Conservation (phyloP, 176 grass and related monocot genomes). For the barley (Hordeum vulgare) region DNA sequence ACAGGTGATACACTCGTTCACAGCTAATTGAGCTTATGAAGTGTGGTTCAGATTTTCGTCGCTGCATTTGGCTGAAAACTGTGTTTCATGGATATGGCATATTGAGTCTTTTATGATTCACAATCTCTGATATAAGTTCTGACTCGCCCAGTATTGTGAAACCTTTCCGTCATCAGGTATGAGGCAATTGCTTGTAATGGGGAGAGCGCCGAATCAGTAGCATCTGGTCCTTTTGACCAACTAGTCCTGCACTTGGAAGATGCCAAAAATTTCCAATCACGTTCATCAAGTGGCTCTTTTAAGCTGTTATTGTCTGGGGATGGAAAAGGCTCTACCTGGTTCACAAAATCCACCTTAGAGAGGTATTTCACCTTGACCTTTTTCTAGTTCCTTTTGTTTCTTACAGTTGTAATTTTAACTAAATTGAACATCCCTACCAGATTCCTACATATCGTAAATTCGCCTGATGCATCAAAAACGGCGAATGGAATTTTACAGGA, state of each 20-base stretch:
- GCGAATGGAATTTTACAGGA: slow-evolving; percentile 69
- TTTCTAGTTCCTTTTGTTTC: slow-evolving; percentile 17
- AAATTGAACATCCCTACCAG: slow-evolving; percentile 36
- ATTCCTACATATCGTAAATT: slow-evolving; percentile 75
- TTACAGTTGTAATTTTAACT: background rate
- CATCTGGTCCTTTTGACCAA: slow-evolving; percentile 65
- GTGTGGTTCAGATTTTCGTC: background rate
- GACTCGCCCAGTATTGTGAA: background rate
- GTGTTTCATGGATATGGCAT: background rate
- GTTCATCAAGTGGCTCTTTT: slow-evolving; percentile 54
- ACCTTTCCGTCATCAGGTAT: slow-evolving; percentile 45
- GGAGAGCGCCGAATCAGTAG: slow-evolving; percentile 54
- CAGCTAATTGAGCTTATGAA: background rate
- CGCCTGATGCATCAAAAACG: slow-evolving; percentile 50
- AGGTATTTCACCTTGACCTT: slow-evolving; percentile 34
- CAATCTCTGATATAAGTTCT: background rate
- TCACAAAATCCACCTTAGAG: slow-evolving; percentile 71
- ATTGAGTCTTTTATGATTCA: background rate
- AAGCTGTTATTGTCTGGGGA: slow-evolving; percentile 47
- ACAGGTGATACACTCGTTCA: slow-evolving; percentile 54
- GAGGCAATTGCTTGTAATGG: slow-evolving; percentile 59
- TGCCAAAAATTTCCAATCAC: slow-evolving; percentile 48
- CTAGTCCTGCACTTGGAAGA: slow-evolving; percentile 69
- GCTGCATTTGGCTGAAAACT: background rate
- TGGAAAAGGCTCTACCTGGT: slow-evolving; percentile 59